Evolutionary conservation across 1,284 basidiomycete genomes (phyloP), one percentile per base, ranked within the genome.

Genomic region (Sporisorium reilianum): DNA sequence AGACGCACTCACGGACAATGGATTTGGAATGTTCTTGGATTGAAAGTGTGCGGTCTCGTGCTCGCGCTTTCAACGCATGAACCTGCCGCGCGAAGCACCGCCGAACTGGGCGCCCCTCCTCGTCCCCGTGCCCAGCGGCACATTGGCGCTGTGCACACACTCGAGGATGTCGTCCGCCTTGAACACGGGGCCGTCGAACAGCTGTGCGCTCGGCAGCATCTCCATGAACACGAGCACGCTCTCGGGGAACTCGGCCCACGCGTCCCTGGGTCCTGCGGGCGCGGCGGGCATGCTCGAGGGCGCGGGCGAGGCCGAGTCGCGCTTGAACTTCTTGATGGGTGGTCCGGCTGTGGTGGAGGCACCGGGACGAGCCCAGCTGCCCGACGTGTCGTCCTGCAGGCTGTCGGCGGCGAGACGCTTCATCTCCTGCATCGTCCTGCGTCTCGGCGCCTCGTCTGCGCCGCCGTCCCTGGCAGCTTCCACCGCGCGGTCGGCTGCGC

Each of bases 221-320:
- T 74, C 67, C 76, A 80, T 64, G 30, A 80, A 78, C 46, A 78
- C 68, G 34, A 78, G 41, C 10, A 80, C 73, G 14, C 50, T 62
- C 20, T 78, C 75, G 3, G 76, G 78, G 46, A 78, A 64, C 28
- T 76, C 73, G 16, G 59, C 25, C 41, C 65, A 71, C 14, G 54
- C 65, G 42, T 68, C 63, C 14, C 61, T 55, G 14, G 57, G 56
- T 18, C 56, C 46, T 14, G 26, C 42, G 6, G 38, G 55, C 20
- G 49, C 30, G 0, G 54, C 55, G 22, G 41, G 46, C 48, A 61
- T 59, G 18, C 42, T 60, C 5, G 45, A 14, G 1, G 65, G 79
- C 22, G 55, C 56, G 89, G 89, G 45, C 86, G 58, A 75, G 7
- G 68, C 59, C n/a, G 76, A 61, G 36, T 87, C 44, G 89, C 89